These are phyloP conservation scores for Citrullus amarus DNA, from an alignment of 306 rosid genomes.

Conservation along the genomic window DNA sequence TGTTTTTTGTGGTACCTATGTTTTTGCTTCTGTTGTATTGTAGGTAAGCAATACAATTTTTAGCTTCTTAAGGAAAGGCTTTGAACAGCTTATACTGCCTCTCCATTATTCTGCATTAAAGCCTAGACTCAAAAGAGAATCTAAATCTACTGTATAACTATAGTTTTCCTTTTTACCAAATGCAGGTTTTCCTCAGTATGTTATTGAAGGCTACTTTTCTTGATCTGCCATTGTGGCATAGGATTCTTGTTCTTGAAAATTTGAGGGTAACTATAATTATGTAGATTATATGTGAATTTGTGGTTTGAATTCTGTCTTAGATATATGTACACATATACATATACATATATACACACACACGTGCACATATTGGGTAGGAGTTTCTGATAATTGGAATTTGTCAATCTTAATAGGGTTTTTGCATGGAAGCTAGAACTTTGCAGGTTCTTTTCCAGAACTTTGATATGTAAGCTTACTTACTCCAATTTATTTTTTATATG, in stretches of 20 bases:
- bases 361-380: background rate
- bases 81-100: too few relatives aligned
- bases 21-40: too few relatives aligned
- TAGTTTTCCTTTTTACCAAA: background rate
- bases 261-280: conserved; percentile 54
- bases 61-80: too few relatives aligned
- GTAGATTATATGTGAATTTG: conserved; percentile 11
- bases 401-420: conserved; percentile 65
- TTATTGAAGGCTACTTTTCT: conserved; percentile 86
- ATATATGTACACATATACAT: too few relatives aligned
- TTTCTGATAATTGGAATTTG: conserved; percentile 15
- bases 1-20: too few relatives aligned
- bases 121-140: background rate
- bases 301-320: background rate
- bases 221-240: conserved; percentile 96
- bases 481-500: background rate
- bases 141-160: background rate
- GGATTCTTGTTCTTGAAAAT: conserved; percentile 96
- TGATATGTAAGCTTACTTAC: conserved; percentile 62
- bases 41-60: too few relatives aligned
- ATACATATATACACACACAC: too few relatives aligned
- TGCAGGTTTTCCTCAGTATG: conserved; percentile 98
- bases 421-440: conserved; percentile 86
- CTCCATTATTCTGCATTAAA: background rate
- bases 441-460: conserved; percentile 79